A percentile compares a stretch with the other conserved stretches of the same genome.
Evolutionary conservation across 257 asterid species (phyloP).

Genomic region (Salvia miltiorrhiza): DNA sequence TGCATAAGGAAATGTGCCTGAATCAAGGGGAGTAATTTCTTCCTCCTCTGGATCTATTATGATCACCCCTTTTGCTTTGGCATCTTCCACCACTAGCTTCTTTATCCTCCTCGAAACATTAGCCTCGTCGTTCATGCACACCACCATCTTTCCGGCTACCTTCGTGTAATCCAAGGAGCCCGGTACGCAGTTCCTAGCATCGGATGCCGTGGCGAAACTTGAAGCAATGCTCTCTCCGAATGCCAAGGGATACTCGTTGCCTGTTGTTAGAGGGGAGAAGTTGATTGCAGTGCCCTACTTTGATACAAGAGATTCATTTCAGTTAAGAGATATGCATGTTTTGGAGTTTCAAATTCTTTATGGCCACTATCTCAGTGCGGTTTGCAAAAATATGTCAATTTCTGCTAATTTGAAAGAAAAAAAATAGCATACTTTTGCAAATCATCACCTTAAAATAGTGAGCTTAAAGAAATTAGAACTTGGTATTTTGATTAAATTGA

Average conservation of each 20-base stretch:
- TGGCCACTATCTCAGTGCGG: too few species aligned
- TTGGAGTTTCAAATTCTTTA: too few species aligned
- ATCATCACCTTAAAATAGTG: too few species aligned
- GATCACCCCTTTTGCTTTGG: slow-evolving; percentile 57
- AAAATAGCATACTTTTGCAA: too few species aligned
- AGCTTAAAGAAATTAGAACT: too few species aligned
- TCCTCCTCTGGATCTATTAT: slow-evolving; percentile 37
- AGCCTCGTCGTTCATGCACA: slow-evolving; percentile 49
- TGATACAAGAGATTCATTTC: not conserved
- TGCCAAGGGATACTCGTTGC: slow-evolving; percentile 47
- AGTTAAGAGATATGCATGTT: not conserved
- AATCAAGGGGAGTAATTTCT: slow-evolving; percentile 41
- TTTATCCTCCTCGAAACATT: slow-evolving; percentile 42
- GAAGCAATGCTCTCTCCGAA: slow-evolving; percentile 46
- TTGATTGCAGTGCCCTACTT: slow-evolving; percentile 59
- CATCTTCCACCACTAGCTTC: slow-evolving; percentile 62
- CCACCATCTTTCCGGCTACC: slow-evolving; percentile 58
- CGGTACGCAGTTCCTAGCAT: slow-evolving; percentile 71
- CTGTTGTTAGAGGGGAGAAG: slow-evolving; percentile 38
- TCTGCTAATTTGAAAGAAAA: too few species aligned
- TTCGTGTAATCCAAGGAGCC: slow-evolving; percentile 56
- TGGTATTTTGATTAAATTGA: too few species aligned
- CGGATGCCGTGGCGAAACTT: slow-evolving; percentile 43
- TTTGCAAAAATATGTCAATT: too few species aligned
- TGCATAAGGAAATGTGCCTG: slow-evolving; percentile 61